A percentile compares a stretch with the other conserved stretches of the same genome.
These are phyloP conservation scores for Ceratocystis ficicola DNA, from an alignment of 2,329 filamentous ascomycete species.

Conservation along the genomic window DNA sequence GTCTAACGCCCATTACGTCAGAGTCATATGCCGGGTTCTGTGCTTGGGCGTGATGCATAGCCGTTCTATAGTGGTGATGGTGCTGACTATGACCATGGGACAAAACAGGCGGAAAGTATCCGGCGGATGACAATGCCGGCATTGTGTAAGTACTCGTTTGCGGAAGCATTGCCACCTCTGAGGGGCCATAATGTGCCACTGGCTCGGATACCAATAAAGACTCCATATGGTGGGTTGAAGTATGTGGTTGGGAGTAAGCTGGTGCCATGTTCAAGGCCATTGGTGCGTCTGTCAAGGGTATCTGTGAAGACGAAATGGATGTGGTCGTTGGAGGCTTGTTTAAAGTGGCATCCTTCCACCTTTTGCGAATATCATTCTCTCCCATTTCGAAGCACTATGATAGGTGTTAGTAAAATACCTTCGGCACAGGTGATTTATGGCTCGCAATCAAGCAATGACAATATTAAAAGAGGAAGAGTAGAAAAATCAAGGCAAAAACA, in stretches of 20 bases:
- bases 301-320: neutral
- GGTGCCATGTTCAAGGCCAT: slow-evolving; percentile 2
- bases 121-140: slow-evolving; percentile 2
- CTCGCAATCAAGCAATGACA: neutral
- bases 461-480: neutral
- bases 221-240: slow-evolving; percentile 24
- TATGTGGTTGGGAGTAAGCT: slow-evolving; percentile 27
- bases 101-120: neutral
- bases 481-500: neutral
- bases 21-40: slow-evolving; percentile 4
- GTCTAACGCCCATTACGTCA: slow-evolving; percentile 3
- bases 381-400: slow-evolving; percentile 22
- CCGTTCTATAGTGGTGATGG: neutral
- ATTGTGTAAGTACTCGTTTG: slow-evolving; percentile 14
- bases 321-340: neutral
- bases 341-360: slow-evolving; percentile 14
- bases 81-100: neutral
- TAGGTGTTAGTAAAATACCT: slow-evolving; percentile 1
- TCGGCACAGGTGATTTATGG: neutral
- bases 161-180: neutral
- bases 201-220: slow-evolving; percentile 18
- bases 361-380: slow-evolving; percentile 21
- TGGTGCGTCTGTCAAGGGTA: neutral
- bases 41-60: slow-evolving; percentile 6
- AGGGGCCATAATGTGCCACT: neutral